These are phyloP conservation scores for Plasmodium chabaudi DNA, from an alignment of 169 alveolate genomes.

Conservation along the genomic window DNA sequence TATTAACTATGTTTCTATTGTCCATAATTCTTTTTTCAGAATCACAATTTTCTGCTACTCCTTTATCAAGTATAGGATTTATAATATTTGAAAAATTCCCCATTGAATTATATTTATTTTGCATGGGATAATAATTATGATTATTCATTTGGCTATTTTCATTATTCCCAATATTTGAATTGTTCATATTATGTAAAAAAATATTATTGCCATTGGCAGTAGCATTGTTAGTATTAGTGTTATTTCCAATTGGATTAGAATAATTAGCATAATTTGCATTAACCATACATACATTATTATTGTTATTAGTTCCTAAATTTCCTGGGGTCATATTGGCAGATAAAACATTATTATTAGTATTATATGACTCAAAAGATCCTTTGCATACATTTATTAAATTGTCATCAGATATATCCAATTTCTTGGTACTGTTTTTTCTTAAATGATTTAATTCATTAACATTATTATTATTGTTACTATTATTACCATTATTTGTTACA, in stretches of 20 bases:
- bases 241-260: no score
- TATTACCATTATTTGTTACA: neutral
- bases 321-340: neutral
- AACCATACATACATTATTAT: neutral
- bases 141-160: slow-evolving; percentile 1
- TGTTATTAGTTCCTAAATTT: neutral
- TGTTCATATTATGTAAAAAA: slow-evolving; percentile 13
- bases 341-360: neutral
- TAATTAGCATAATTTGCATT: no score
- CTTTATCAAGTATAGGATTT: slow-evolving; percentile 19
- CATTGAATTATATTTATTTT: slow-evolving; percentile 27
- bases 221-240: neutral
- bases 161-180: slow-evolving; percentile 15
- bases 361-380: slow-evolving; percentile 1
- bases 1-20: neutral
- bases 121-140: slow-evolving; percentile 6
- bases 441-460: slow-evolving; percentile 16
- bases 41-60: slow-evolving; percentile 6
- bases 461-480: neutral
- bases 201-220: neutral
- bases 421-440: slow-evolving; percentile 7
- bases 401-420: slow-evolving; percentile 14
- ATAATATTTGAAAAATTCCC: slow-evolving; percentile 13
- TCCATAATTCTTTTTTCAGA: slow-evolving; percentile 20
- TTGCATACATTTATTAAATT: slow-evolving; percentile 8